A percentile compares a stretch with the other conserved stretches of the same genome.
Evolutionary conservation across 805 yeast genomes (phyloP).

Genomic region (Candida silvicultrix): DNA sequence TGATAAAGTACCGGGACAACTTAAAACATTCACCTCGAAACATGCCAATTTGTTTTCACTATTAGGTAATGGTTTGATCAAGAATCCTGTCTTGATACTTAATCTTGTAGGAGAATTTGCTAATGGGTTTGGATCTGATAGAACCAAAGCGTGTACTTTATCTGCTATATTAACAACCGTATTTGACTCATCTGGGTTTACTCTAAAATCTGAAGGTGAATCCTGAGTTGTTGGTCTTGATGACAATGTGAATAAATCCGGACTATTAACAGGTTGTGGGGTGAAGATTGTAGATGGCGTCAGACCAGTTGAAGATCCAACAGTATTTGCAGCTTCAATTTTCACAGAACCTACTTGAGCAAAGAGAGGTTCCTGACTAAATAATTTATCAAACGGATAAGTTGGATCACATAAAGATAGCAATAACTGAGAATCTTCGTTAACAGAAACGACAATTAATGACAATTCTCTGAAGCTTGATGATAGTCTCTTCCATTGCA

Average conservation of each 20-base stretch:
- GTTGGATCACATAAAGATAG: conserved; percentile 27
- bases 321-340: conserved; percentile 14
- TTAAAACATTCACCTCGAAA: conserved; percentile 61
- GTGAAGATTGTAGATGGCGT: conserved; percentile 22
- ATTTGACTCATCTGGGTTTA: conserved; percentile 12
- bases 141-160: conserved; percentile 50
- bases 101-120: conserved; percentile 65
- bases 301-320: conserved; percentile 20
- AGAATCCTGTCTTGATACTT: conserved; percentile 66
- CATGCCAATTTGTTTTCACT: conserved; percentile 26
- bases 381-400: conserved; percentile 27
- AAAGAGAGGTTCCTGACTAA: conserved; percentile 19
- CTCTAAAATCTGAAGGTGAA: conserved; percentile 12
- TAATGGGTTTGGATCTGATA: conserved; percentile 56
- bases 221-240: conserved; percentile 7
- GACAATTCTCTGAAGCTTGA: conserved; percentile 49
- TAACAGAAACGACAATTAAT: conserved; percentile 65
- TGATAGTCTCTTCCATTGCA: conserved; percentile 73
- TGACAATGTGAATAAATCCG: conserved; percentile 17
- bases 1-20: conserved; percentile 66
- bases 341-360: conserved; percentile 2
- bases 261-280: conserved; percentile 21
- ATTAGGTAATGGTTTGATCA: conserved; percentile 36
- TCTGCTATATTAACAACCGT: conserved; percentile 43
- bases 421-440: conserved; percentile 44